These are phyloP conservation scores for Sphagnurus paluster DNA, from an alignment of 1,284 basidiomycete genomes.

Conservation along the genomic window DNA sequence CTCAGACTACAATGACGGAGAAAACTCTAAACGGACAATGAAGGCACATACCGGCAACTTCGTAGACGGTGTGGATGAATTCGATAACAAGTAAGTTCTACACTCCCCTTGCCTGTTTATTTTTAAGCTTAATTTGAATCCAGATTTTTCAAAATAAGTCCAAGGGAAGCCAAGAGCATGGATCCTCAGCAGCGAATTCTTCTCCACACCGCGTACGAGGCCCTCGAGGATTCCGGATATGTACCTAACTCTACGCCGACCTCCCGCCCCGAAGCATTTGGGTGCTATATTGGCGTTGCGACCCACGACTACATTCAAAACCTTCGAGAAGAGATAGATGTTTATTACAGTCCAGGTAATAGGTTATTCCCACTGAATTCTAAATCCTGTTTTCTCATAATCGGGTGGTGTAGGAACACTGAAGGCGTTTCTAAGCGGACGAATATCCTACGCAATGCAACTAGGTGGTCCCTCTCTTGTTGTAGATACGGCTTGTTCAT, in stretches of 20 bases:
- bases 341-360: slow-evolving; percentile 72
- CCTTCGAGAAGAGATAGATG: slow-evolving; percentile 58
- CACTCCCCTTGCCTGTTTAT: not conserved
- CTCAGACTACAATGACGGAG: slow-evolving; percentile 35
- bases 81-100: slow-evolving; percentile 51
- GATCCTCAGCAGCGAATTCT: slow-evolving; percentile 74
- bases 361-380: not conserved
- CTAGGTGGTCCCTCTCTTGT: slow-evolving; percentile 70
- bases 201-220: slow-evolving; percentile 64
- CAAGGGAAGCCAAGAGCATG: slow-evolving; percentile 70
- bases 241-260: slow-evolving; percentile 55
- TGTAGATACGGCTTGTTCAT: slow-evolving; percentile 73
- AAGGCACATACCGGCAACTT: slow-evolving; percentile 65
- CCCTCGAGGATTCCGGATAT: slow-evolving; percentile 70
- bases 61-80: slow-evolving; percentile 52
- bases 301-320: slow-evolving; percentile 72
- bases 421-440: slow-evolving; percentile 67
- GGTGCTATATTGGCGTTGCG: slow-evolving; percentile 65
- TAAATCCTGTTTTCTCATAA: not conserved
- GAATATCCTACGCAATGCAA: slow-evolving; percentile 66
- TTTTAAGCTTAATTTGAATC: not conserved
- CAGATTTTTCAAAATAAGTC: slow-evolving; percentile 69
- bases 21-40: slow-evolving; percentile 39
- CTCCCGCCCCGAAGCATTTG: slow-evolving; percentile 54
- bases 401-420: slow-evolving; percentile 51